Base-by-base conservation (phyloP, 2,329 filamentous ascomycete genomes). In the Botrytis medusae region DNA sequence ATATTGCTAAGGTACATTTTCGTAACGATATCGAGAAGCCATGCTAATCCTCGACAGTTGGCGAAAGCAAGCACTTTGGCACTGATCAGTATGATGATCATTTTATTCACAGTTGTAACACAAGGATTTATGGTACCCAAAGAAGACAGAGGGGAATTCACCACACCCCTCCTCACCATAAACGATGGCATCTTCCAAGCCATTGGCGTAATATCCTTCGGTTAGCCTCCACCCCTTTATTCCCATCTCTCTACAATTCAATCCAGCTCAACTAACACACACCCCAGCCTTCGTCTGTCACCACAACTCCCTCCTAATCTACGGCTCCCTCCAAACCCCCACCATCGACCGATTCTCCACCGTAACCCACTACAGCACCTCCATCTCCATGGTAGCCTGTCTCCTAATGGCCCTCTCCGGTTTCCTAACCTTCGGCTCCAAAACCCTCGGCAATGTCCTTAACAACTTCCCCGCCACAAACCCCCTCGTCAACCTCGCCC, bases 161-260 rank as follows among this genome's bases (percentile, higher is more conserved):
- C 86, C 75, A 89, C 87, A 72, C 88, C 91, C 25, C 83, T 94
- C 54, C 84, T 98, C 73, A 89, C 91, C n/a, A 86, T 98, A 77
- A 97, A 97, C 79, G 86, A 87, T 40, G 96, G 95, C 65, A 91
- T 99, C 74, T 97, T 98, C 80, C 95, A 98, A 82, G 95, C 96
- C 34, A 94, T 99, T 79, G 96, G 96, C 46, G 95, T 99, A 29
- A 99, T 99, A 78, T 98, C 96, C 7, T 99, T 99, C 82, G 95
- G 93, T 96, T 86, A 64, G 88, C 73, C 60, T 32, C 16, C 63
- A 32, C 42, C 60, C 37, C 69, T 48, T 44, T n/a, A 7, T 32
- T 34, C 57, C n/a, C 9, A 57, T 46, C 20, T 73, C 46, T 72
- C 65, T 29, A 54, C 69, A 78, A 74, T 54, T 86, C 81, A 85